Evolutionary conservation across 2,329 filamentous ascomycete genomes (phyloP).

Genomic region (Rhynchosporium secalis): DNA sequence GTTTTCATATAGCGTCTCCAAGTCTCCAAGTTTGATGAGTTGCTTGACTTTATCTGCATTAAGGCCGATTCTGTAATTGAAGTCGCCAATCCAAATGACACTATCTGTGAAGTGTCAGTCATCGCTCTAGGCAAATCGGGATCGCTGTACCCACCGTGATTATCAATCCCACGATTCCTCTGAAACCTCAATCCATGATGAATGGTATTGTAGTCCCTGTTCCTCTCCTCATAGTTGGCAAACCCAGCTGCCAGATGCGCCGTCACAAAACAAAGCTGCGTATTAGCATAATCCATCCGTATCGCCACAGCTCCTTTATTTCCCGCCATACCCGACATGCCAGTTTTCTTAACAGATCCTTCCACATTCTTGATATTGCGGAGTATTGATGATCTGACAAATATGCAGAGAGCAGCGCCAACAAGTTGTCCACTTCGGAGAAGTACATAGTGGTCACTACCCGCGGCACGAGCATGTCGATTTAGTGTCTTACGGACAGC

Average conservation of each 20-base stretch:
- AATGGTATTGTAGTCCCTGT: constrained; percentile 73
- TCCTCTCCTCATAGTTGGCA: constrained; percentile 93
- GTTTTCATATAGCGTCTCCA: constrained; percentile 82
- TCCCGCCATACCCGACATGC: constrained; percentile 93
- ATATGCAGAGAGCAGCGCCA: constrained; percentile 88
- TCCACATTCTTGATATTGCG: constrained; percentile 93
- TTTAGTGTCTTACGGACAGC: constrained; percentile 80
- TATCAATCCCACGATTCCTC: constrained; percentile 83
- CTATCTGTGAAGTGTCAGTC: constrained; percentile 51
- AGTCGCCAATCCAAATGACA: constrained; percentile 94
- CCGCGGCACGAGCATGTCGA: constrained; percentile 60
- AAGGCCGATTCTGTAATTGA: constrained; percentile 95
- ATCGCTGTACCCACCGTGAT: constrained; percentile 63
- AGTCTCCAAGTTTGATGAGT: constrained; percentile 69
- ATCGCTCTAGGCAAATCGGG: neutral
- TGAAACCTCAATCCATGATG: constrained; percentile 86
- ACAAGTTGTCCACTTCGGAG: constrained; percentile 92
- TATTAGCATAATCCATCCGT: constrained; percentile 90
- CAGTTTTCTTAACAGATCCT: constrained; percentile 89
- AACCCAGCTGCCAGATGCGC: constrained; percentile 96
- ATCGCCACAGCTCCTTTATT: constrained; percentile 98
- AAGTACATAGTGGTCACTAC: constrained; percentile 80
- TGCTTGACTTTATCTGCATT: constrained; percentile 74
- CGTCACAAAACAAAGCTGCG: constrained; percentile 91
- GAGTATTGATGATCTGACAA: constrained; percentile 77